Evolutionary conservation across 164 flowering plant genomes (phyloP), one percentile per base, ranked within the genome.

Genomic region (Paratinospora sagittata): DNA sequence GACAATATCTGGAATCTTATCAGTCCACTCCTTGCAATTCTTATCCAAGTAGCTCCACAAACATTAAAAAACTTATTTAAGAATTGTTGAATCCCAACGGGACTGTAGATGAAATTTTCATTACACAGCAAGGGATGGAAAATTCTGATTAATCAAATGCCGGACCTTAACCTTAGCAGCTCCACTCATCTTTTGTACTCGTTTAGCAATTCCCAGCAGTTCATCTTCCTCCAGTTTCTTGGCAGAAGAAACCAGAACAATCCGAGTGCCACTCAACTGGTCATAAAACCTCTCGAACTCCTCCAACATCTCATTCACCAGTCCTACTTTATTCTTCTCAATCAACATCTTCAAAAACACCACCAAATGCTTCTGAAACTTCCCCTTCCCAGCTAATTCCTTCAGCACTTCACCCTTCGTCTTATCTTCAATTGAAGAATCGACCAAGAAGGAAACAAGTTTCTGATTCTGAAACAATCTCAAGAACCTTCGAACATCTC

Each of bases 201-300:
- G 52, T 45, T 72, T 72, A 14, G 86, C 85, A 72, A 85, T 84
- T 66, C 77, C 80, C 67, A 75, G 27, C 65, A 84, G 11, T 65
- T 81, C 47, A 30, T 78, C 76, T 66, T 80, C 77, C 71, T 70
- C 70, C 81, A 87, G 71, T 73, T 80, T 84, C 77, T 49, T 72
- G 2, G 57, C 60, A 2, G 83, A 80, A 8, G 84, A 76, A 62
- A 79, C 81, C 73, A 77, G 41, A 27, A 82, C 85, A 41, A 80
- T 75, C n/a, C 43, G 72, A 26, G 81, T 77, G 73, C 86, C 84
- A 69, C 67, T 43, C 72, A 85, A 34, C 73, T 87, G 87, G 24
- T 79, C 86, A 41, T 75, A 84, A 47, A 90, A 77, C 80, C 86
- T 83, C 66, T 76, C 67, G 55, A 88, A 90, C 70, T 88, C 92